These are phyloP conservation scores for Paspalum vaginatum DNA, from an alignment of 176 grass and related monocot species.

Conservation along the genomic window DNA sequence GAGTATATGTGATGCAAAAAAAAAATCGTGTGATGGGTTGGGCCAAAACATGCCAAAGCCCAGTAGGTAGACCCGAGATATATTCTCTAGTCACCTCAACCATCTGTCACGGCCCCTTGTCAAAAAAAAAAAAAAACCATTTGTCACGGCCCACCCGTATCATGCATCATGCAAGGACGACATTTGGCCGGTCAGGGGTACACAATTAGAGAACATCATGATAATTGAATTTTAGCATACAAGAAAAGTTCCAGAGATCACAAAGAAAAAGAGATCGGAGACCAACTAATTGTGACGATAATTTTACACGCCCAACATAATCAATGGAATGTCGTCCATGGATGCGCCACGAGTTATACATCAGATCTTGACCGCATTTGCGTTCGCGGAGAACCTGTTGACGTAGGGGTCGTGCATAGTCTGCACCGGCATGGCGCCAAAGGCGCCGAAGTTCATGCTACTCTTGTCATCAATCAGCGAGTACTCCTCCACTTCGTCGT, in stretches of 20 bases:
- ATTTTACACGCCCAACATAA: neutral
- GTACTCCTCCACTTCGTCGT: constrained; percentile 30
- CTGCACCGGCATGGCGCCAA: constrained; percentile 56
- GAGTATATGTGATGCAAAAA: too few species aligned
- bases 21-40: too few species aligned
- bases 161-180: too few species aligned
- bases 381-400: constrained; percentile 41
- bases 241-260: neutral
- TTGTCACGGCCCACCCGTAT: too few species aligned
- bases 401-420: constrained; percentile 56
- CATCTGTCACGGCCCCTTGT: too few species aligned
- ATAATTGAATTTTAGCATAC: neutral
- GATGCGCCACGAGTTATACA: neutral
- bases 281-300: neutral
- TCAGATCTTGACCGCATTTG: constrained; percentile 42
- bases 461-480: constrained; percentile 52
- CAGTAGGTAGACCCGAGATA: too few species aligned
- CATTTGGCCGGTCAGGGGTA: too few species aligned
- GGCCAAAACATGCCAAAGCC: too few species aligned
- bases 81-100: too few species aligned
- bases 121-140: too few species aligned
- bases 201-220: neutral
- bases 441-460: constrained; percentile 63
- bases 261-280: neutral
- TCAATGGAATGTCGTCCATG: neutral